Evolutionary conservation across 1,284 basidiomycete species (phyloP).

Genomic region (Schizophyllum amplum): DNA sequence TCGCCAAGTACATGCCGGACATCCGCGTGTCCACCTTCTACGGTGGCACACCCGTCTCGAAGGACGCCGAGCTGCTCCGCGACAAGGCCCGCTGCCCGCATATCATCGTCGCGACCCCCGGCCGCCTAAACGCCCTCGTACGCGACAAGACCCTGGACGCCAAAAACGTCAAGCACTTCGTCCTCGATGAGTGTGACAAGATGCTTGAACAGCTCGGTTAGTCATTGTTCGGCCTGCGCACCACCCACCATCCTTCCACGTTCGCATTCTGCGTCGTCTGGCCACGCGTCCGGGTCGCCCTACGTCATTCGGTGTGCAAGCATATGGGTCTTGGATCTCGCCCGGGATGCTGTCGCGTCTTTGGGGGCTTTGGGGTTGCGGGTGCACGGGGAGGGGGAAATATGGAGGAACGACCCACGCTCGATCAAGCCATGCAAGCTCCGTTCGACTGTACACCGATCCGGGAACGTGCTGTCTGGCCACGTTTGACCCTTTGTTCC

Average conservation of each 20-base stretch:
- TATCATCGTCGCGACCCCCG: conserved; percentile 97
- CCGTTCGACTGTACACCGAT: conserved; percentile 11
- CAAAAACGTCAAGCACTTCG: conserved; percentile 96
- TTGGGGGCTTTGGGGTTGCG: background rate
- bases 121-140: conserved; percentile 87
- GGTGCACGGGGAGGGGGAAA: background rate
- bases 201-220: conserved; percentile 99
- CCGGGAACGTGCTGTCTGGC: background rate
- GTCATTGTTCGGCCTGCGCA: conserved; percentile 61
- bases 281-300: background rate
- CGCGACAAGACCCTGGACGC: conserved; percentile 91
- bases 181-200: conserved; percentile 99
- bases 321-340: conserved; percentile 18
- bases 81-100: conserved; percentile 98
- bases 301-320: conserved; percentile 5
- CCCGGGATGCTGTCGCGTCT: conserved; percentile 14
- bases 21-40: conserved; percentile 98
- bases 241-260: conserved; percentile 34
- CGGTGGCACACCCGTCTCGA: conserved; percentile 91
- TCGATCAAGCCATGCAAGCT: conserved; percentile 7
- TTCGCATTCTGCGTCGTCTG: background rate
- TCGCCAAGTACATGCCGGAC: conserved; percentile 99
- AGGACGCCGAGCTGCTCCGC: conserved; percentile 91
- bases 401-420: background rate
- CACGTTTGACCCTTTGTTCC: conserved; percentile 33